Conservation (phyloP, 257 asterid species). For the Paulownia fortunei region DNA sequence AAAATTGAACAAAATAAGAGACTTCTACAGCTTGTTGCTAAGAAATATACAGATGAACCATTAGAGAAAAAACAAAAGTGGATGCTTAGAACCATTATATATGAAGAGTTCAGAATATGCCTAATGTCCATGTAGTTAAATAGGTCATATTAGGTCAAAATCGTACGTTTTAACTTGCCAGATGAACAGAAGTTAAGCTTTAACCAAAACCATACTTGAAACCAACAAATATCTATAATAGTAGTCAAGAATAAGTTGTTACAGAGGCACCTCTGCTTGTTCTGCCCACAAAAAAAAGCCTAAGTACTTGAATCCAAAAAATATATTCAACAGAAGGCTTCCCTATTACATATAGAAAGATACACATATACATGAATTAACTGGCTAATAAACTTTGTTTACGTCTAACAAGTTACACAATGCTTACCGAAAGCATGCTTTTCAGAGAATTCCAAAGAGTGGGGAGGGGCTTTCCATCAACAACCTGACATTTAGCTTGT, state of each 20-base stretch:
- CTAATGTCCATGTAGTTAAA: not conserved
- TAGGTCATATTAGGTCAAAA: not conserved
- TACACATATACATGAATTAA: not conserved
- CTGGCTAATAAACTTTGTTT: not conserved
- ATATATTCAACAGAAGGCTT: not conserved
- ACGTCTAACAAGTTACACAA: not conserved
- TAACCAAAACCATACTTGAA: too few species aligned
- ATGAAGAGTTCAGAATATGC: not conserved
- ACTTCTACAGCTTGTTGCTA: too few species aligned
- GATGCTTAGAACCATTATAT: not conserved
- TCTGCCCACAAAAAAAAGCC: not conserved
- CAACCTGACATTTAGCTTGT: constrained; percentile 46
- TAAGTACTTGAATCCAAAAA: not conserved
- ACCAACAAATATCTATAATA: too few species aligned
- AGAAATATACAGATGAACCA: not conserved
- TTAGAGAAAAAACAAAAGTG: not conserved
- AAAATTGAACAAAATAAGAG: too few species aligned
- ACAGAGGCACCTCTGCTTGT: too few species aligned
- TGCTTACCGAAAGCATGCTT: constrained; percentile 36
- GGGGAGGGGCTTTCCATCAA: constrained; percentile 47
- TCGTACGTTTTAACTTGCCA: not conserved
- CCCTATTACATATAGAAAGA: not conserved
- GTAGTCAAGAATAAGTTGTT: too few species aligned
- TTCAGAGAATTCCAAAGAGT: constrained; percentile 45
- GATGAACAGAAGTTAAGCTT: not conserved